Conservation (phyloP, 371 early-diverging fungal genomes). For the Umbelopsis sp. region DNA sequence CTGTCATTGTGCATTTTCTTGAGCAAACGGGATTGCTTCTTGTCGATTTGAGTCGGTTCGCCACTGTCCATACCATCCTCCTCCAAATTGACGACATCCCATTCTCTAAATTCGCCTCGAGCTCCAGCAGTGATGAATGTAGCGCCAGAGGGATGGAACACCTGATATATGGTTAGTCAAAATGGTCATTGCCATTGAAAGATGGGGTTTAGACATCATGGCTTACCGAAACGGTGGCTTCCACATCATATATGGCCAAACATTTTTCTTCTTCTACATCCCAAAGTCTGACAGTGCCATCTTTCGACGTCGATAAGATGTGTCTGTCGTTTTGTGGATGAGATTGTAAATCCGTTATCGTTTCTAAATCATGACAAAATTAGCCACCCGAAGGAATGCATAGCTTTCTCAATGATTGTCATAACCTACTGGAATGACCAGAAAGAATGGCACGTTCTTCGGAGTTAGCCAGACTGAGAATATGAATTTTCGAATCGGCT, state of each 20-base stretch:
- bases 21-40: conserved; percentile 38
- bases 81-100: conserved; percentile 40
- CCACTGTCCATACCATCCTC: conserved; percentile 22
- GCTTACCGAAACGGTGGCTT: conserved; percentile 67
- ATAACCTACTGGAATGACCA: conserved; percentile 66
- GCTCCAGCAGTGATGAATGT: conserved; percentile 61
- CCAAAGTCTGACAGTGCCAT: conserved; percentile 90
- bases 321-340: conserved; percentile 69
- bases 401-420: not conserved
- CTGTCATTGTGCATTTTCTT: conserved; percentile 46
- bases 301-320: conserved; percentile 80
- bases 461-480: conserved; percentile 76
- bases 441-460: conserved; percentile 62
- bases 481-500: conserved; percentile 60
- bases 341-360: conserved; percentile 69
- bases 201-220: not conserved
- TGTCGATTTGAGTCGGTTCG: conserved; percentile 37
- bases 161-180: conserved; percentile 35
- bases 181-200: not conserved
- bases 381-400: not conserved
- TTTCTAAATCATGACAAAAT: conserved; percentile 34
- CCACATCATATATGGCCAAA: conserved; percentile 63
- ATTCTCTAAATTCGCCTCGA: conserved; percentile 61
- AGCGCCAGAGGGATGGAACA: conserved; percentile 61
- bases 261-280: conserved; percentile 72